Evolutionary conservation across 306 rosid genomes (phyloP), one percentile per base, ranked within the genome.

Genomic region (Vicia faba): DNA sequence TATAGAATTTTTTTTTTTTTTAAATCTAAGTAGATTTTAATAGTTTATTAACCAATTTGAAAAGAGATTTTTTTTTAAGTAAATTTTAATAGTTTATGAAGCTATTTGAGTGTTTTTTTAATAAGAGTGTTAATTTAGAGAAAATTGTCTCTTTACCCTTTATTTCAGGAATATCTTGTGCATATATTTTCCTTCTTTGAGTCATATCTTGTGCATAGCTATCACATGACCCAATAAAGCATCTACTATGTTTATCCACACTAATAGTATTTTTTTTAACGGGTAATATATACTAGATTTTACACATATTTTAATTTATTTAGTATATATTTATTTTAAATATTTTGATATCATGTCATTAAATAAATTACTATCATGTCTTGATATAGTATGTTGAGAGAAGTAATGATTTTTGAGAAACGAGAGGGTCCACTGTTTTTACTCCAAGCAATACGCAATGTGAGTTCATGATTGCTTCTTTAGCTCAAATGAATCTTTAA

Each of bases 401-500:
- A 31, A 53, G 35, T 20, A 54, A 25, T 29, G 19, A 49, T 49
- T 49, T 49, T 58, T 14, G 65, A 60, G 29, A 60, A 18, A 36
- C 20, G 51, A 13, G 50, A 61, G 51, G 67, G 67, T 5, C 40
- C 39, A 45, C 73, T 71, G 18, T 36, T 68, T 33, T 57, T 62
- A 56, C 54, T 43, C 29, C 63, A 41, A 54, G 8, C 39, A 41
- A 48, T 69, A 63, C 63, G 76, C 64, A 70, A 74, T 54, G 70
- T 68, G 31, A 16, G 20, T 15, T 11, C 10, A 29, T 41, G 69
- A 53, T 80, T 80, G 80, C 78, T 80, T 80, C 75, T 71, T 80
- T 39, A 3, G 23, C 69, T 64, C 58, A 46, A 20, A 31, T 9
- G 71, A 40, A 76, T 45, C 80, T 78, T 86, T 83, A 91, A 87